Evolutionary conservation across 139 green algal species (phyloP), one percentile per base, ranked within the genome.

Genomic region (Nannochloris sp.): DNA sequence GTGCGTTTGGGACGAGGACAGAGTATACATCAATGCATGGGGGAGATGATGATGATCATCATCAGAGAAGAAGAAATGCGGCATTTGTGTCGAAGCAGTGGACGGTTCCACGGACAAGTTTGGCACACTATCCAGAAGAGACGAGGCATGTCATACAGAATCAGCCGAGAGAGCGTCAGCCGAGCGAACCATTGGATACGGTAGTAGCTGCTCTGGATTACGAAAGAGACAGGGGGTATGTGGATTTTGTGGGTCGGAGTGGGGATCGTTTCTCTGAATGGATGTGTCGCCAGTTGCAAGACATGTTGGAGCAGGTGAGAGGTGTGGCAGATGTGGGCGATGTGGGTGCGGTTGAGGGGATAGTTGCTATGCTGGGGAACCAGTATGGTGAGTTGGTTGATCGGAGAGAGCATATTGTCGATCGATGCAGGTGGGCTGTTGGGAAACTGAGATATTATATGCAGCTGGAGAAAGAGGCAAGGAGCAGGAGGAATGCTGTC

Each of bases 201-300:
- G 17, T 68, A 57, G 9, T n/a, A 12, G 44, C 40, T 31, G 62
- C 17, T 56, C 6, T 63, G 10, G 31, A 63, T 10, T 37, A n/a
- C 17, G 62, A 68, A 44, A 29, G 25, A 49, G 6, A 30, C 14
- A 23, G 10, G 8, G 31, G 61, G 26, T 60, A n/a, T 59, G n/a
- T 17, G 26, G 29, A 67, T 33, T 53, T 33, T 31, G 13, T 16
- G 1, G 61, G 61, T 14, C 26, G 31, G 13, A 61, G 17, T 36
- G 61, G 61, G 11, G 61, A 59, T 36, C 61, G 12, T 12, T 67
- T 67, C 23, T 61, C 28, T 14, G 6, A 14, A 30, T 59, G 61
- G 61, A 31, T 56, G 13, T 30, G 49, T 30, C 17, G 31, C 23
- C 17, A 33, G 36, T 44, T 67, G 61, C 16, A 16, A n/a, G 12